These are phyloP conservation scores for Pleurotus giganteus DNA, from an alignment of 768 basidiomycete species.

Conservation along the genomic window DNA sequence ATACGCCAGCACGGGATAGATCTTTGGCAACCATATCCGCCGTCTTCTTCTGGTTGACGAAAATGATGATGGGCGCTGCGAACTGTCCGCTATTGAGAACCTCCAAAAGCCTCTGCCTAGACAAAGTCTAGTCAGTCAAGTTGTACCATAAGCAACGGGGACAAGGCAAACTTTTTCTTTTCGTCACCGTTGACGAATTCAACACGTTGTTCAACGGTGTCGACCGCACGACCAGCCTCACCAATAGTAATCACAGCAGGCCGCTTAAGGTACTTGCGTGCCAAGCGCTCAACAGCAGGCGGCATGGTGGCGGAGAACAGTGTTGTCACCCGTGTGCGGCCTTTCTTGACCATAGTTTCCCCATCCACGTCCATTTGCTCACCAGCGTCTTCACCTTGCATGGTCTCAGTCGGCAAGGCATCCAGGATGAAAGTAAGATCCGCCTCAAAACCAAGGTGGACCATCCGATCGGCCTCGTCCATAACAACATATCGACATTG, in stretches of 20 bases:
- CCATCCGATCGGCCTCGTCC: slow-evolving; percentile 99
- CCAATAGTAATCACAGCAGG: slow-evolving; percentile 98
- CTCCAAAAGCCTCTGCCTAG: slow-evolving; percentile 81
- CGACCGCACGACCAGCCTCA: slow-evolving; percentile 96
- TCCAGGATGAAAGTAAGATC: slow-evolving; percentile 95
- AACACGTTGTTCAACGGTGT: slow-evolving; percentile 94
- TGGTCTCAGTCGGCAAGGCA: slow-evolving; percentile 80
- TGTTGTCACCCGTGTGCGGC: slow-evolving; percentile 88
- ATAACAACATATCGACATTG: slow-evolving; percentile 99
- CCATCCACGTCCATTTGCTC: slow-evolving; percentile 81
- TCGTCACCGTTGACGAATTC: slow-evolving; percentile 93
- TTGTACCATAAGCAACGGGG: not conserved
- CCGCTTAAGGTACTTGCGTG: slow-evolving; percentile 88
- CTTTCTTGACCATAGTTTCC: slow-evolving; percentile 64
- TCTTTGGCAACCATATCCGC: slow-evolving; percentile 98
- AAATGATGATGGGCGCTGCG: slow-evolving; percentile 92
- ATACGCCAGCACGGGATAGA: slow-evolving; percentile 80
- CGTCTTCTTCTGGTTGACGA: slow-evolving; percentile 99
- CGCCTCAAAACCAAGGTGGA: slow-evolving; percentile 93
- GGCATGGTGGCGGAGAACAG: slow-evolving; percentile 99
- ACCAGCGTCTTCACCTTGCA: slow-evolving; percentile 81
- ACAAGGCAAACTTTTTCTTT: slow-evolving; percentile 82
- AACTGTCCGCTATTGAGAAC: slow-evolving; percentile 87
- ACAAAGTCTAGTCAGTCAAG: slow-evolving; percentile 2
- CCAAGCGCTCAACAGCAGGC: slow-evolving; percentile 90